Evolutionary conservation across 305 asterid genomes (phyloP).

Genomic region (Fraxinus nigra): DNA sequence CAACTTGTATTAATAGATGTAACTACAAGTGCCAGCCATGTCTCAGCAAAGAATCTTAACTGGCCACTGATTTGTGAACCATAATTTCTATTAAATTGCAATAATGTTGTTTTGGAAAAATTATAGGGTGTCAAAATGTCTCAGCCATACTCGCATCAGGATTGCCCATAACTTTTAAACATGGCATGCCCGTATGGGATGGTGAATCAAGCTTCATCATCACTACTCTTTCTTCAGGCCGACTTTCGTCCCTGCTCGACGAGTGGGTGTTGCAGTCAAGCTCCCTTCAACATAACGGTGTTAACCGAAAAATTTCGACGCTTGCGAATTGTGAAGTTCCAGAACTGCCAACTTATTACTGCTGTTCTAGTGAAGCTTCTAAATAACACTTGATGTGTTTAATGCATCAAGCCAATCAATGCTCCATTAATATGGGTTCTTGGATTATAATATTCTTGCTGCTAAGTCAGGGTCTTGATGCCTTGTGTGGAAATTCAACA

Average conservation of each 20-base stretch:
- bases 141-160: not conserved
- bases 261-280: not conserved
- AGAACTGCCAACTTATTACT: not conserved
- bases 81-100: not conserved
- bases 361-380: not conserved
- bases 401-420: not conserved
- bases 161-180: not conserved
- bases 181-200: not conserved
- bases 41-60: conserved; percentile 1
- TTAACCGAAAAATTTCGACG: not conserved
- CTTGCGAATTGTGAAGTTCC: not conserved
- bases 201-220: not conserved
- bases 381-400: not conserved
- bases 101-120: not conserved
- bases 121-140: not conserved
- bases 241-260: not conserved
- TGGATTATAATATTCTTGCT: not conserved
- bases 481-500: not conserved
- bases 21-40: conserved; percentile 18
- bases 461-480: not conserved
- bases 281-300: not conserved
- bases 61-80: not conserved
- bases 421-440: not conserved
- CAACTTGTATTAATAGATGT: not conserved
- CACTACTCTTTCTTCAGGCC: not conserved